A percentile compares a stretch with the other conserved stretches of the same genome.
phyloP scores from a whole-genome alignment of 148 eudicot genomes.

The Fagopyrum homotropicum region DNA sequence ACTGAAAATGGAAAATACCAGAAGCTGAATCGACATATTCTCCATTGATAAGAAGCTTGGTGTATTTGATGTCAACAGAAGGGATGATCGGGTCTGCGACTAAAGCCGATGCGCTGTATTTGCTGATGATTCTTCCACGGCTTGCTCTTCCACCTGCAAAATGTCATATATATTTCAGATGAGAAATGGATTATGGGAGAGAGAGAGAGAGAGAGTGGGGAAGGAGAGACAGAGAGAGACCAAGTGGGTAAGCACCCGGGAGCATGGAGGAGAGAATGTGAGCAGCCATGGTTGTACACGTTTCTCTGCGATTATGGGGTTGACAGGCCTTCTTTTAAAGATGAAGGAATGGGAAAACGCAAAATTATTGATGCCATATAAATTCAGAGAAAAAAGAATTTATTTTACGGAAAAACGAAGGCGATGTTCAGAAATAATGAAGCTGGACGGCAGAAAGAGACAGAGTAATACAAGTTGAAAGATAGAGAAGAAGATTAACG shows the following conservation, averaged over 20 bases:
- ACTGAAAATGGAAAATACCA: constrained; percentile 31
- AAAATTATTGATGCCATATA: background rate
- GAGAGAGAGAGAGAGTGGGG: too few relatives aligned
- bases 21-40: constrained; percentile 92
- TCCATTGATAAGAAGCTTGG: constrained; percentile 84
- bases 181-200: too few relatives aligned
- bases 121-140: constrained; percentile 26
- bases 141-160: constrained; percentile 43
- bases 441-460: too few relatives aligned
- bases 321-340: background rate
- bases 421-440: background rate
- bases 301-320: background rate
- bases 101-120: constrained; percentile 63
- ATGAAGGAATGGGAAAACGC: background rate
- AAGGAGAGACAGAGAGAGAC: constrained; percentile 14
- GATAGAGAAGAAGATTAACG: too few relatives aligned
- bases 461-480: too few relatives aligned
- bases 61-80: constrained; percentile 58
- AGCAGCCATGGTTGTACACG: constrained; percentile 36
- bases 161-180: background rate
- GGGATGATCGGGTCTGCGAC: constrained; percentile 62
- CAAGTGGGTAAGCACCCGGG: background rate
- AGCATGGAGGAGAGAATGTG: constrained; percentile 47
- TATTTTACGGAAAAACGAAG: background rate
- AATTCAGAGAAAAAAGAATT: background rate